Base-by-base conservation (phyloP, 192 early-diverging fungal species). In the Geosiphon pyriformis region DNA sequence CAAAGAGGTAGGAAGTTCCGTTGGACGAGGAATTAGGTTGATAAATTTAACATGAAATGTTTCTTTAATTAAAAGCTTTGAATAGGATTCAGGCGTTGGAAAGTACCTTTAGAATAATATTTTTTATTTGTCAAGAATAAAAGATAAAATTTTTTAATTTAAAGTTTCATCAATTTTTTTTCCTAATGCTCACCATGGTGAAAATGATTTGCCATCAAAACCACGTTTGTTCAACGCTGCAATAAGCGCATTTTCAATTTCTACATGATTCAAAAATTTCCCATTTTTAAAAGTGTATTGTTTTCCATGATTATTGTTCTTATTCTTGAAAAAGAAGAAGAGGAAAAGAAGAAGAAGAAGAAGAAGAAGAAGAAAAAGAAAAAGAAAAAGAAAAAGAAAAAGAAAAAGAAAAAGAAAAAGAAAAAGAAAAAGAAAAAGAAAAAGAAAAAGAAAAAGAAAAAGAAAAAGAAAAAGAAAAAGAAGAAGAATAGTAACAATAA, bases 1-100 rank as follows among this genome's bases (percentile, higher is more conserved):
- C 20, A 87, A 42, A 62, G 83, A 74, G 6, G 85, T 86, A 15
- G 76, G 65, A 60, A 90, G 70, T 3, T 68, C 29, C 0, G 87
- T 88, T 23, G 79, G 74, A 6, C 87, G 71, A 34, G 86, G 80
- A 42, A 82, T 72, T 20, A 80, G 60, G 29, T 71, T 71, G 34
- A 86, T 75, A 0, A 51, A 57, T 11, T 73, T 65, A 7, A 82
- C 76, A 3, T 71, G 53, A 61, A 90, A 85, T 0, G 81, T 80
- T 53, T 81, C 72, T 3, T 73, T 52, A 11, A 76, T 75, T 33
- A 90, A 71, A 27, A 90, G 50, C 4, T 55, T 29, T 15, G 33
- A 46, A 72, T 87, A 88, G 17, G 80, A 66, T 25, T 76, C 67
- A 4, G 65, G 42, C 4, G 80, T 79, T 31, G 78, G 76, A 59